phyloP scores from a whole-genome alignment of 2,329 filamentous ascomycete genomes.

The Claviceps paspali region DNA sequence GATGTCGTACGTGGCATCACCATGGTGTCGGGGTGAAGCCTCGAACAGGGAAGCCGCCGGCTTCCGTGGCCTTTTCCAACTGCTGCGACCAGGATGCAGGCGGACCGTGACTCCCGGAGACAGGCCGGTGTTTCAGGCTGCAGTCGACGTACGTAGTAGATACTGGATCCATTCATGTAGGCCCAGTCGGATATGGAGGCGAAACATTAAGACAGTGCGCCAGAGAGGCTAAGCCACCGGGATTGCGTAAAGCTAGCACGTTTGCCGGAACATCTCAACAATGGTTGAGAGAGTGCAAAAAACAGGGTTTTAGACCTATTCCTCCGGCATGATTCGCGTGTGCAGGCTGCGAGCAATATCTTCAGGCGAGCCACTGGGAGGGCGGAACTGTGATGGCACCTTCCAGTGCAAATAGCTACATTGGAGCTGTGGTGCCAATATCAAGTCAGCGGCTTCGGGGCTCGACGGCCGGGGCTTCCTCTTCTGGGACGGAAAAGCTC shows the following conservation, averaged over 20 bases:
- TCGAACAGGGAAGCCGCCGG: constrained; percentile 18
- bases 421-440: constrained; percentile 19
- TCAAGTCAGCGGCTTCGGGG: constrained; percentile 18
- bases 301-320: constrained; percentile 16
- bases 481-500: too few species aligned
- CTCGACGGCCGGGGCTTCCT: constrained; percentile 21
- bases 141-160: constrained; percentile 20
- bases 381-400: constrained; percentile 18
- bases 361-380: constrained; percentile 18
- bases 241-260: constrained; percentile 22
- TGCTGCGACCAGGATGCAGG: constrained; percentile 17
- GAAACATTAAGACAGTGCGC: constrained; percentile 15
- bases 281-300: too few species aligned
- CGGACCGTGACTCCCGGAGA: constrained; percentile 13
- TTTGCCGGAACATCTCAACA: constrained; percentile 21
- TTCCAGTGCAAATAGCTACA: constrained; percentile 22
- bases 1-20: too few species aligned
- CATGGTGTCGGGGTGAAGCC: constrained; percentile 1
- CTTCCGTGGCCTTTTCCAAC: constrained; percentile 17
- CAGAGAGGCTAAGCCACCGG: constrained; percentile 20
- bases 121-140: constrained; percentile 16
- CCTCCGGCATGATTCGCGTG: constrained; percentile 15
- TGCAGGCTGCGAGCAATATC: constrained; percentile 19
- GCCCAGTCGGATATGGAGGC: constrained; percentile 18
- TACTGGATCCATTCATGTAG: constrained; percentile 17